A percentile compares a stretch with the other conserved stretches of the same genome.
Evolutionary conservation across 345 rosid genomes (phyloP).

Genomic region (Mangifera indica): DNA sequence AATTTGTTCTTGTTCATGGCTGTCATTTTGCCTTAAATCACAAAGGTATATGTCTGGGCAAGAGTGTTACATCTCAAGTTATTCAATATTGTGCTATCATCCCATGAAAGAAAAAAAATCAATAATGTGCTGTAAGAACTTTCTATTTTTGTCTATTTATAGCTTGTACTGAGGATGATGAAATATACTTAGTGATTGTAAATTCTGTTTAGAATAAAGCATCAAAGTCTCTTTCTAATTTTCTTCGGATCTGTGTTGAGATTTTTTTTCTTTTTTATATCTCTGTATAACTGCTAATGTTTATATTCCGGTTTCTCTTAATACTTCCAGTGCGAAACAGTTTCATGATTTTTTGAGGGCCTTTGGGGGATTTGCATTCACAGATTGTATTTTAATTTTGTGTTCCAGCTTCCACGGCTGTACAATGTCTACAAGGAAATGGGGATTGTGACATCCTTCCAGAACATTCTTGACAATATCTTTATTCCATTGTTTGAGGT

Average conservation of each 20-base stretch:
- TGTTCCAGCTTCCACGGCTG: constrained; percentile 84
- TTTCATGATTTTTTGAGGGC: constrained; percentile 1
- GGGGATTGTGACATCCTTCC: constrained; percentile 99
- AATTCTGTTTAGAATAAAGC: neutral
- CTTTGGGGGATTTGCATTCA: neutral
- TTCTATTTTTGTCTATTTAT: neutral
- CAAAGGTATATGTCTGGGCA: neutral
- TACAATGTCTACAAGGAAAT: constrained; percentile 97
- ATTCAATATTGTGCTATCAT: too few relatives aligned
- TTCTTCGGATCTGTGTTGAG: neutral
- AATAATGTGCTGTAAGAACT: too few relatives aligned
- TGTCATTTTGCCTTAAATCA: neutral
- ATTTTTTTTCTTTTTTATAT: neutral
- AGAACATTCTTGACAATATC: constrained; percentile 96
- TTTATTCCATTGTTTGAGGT: constrained; percentile 98
- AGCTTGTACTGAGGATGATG: neutral
- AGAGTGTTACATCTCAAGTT: neutral
- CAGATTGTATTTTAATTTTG: neutral
- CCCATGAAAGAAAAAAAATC: too few relatives aligned
- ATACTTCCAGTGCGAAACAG: neutral
- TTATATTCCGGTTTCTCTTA: neutral
- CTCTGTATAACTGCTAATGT: neutral
- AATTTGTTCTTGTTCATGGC: neutral
- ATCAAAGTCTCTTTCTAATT: neutral
- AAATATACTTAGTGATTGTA: neutral